A percentile compares a stretch with the other conserved stretches of the same genome.
These are phyloP conservation scores for Conringia planisiliqua DNA, from an alignment of 345 rosid genomes.

Conservation along the genomic window DNA sequence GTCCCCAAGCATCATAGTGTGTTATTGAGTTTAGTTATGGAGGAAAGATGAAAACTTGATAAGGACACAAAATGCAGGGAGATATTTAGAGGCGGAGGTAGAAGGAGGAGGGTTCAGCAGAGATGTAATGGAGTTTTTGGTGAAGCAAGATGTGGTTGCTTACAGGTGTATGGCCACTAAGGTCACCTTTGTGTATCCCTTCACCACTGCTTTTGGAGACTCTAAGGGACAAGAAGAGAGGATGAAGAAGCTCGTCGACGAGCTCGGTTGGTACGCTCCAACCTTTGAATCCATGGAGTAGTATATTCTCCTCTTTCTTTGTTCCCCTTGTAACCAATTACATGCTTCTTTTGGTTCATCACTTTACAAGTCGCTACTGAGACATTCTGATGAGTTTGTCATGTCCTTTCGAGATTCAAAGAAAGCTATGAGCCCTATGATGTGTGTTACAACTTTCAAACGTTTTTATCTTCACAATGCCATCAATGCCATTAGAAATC, in stretches of 20 bases:
- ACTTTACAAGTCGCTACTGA: neutral
- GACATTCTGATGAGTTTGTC: neutral
- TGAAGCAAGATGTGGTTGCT: slow-evolving; percentile 70
- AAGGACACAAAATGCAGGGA: slow-evolving; percentile 39
- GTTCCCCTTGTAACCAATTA: neutral
- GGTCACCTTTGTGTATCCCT: slow-evolving; percentile 85
- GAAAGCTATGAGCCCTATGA: neutral
- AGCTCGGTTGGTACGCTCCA: slow-evolving; percentile 83
- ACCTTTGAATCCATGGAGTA: slow-evolving; percentile 69
- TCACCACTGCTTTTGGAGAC: slow-evolving; percentile 87
- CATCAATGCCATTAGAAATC: no score
- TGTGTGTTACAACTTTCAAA: neutral
- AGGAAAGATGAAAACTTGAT: neutral
- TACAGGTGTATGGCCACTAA: slow-evolving; percentile 76
- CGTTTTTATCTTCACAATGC: neutral
- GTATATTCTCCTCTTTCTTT: neutral
- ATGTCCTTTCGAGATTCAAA: neutral
- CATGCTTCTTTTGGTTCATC: neutral
- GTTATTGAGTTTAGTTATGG: neutral
- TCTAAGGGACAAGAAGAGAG: slow-evolving; percentile 83
- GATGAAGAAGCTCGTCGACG: slow-evolving; percentile 57
- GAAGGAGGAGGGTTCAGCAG: slow-evolving; percentile 77
- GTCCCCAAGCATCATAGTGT: neutral
- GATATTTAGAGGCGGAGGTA: slow-evolving; percentile 70
- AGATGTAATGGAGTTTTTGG: slow-evolving; percentile 79